Conservation (phyloP, 768 basidiomycete species). For the Boletus insuetus region DNA sequence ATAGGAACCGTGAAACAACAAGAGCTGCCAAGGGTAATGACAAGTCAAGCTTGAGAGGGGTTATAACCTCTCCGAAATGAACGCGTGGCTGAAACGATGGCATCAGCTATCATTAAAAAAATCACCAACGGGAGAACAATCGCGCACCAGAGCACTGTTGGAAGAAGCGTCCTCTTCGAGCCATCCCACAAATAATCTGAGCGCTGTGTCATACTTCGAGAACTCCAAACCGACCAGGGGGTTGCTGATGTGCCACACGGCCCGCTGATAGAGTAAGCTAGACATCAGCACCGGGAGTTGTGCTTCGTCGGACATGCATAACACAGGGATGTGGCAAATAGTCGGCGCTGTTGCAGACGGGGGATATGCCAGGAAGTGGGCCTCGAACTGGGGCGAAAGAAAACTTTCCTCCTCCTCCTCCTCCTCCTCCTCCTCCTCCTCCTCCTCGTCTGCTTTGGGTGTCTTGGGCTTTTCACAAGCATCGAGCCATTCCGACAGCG, state of each 20-base stretch:
- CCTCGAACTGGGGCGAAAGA: neutral
- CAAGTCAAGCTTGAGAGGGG: neutral
- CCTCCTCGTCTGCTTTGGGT: constrained; percentile 1
- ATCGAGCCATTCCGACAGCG: too few relatives aligned
- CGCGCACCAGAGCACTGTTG: neutral
- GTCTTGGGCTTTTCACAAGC: too few relatives aligned
- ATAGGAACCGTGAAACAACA: neutral
- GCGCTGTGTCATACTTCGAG: constrained; percentile 1
- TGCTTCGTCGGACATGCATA: constrained; percentile 6
- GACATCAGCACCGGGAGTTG: constrained; percentile 7
- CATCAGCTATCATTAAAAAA: neutral
- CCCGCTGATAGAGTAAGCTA: constrained; percentile 5
- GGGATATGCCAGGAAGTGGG: neutral
- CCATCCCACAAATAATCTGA: constrained; percentile 4
- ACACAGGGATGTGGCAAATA: constrained; percentile 5
- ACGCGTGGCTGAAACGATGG: constrained; percentile 1
- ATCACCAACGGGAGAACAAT: too few relatives aligned
- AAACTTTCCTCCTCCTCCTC: neutral
- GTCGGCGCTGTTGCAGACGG: neutral
- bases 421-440: neutral
- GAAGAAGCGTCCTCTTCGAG: neutral
- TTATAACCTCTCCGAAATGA: constrained; percentile 4
- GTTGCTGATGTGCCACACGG: constrained; percentile 3
- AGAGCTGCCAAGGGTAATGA: constrained; percentile 4
- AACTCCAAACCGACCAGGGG: constrained; percentile 5